Evolutionary conservation across 352 stramenopile genomes (phyloP).

Genomic region (Phytophthora quininea): DNA sequence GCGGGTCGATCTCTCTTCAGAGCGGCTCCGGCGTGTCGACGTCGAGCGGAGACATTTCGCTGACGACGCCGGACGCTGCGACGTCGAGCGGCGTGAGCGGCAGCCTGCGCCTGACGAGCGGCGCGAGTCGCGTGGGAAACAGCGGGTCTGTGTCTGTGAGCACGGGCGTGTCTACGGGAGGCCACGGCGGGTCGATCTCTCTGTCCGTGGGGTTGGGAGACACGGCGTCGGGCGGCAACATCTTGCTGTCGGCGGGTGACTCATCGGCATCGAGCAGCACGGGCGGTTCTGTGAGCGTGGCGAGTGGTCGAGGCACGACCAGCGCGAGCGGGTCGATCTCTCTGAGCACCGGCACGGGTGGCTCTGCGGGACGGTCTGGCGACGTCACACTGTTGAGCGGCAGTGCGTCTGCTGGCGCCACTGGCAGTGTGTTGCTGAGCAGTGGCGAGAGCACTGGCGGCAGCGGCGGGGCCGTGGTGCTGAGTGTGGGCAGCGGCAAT

Average conservation of each 20-base stretch:
- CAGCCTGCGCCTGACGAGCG: constrained; percentile 4
- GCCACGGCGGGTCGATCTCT: constrained; percentile 29
- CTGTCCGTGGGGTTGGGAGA: constrained; percentile 30
- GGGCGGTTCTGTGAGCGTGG: constrained; percentile 4
- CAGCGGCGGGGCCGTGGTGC: constrained; percentile 15
- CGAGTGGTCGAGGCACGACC: not conserved
- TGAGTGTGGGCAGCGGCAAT: constrained; percentile 33
- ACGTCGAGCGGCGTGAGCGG: constrained; percentile 13
- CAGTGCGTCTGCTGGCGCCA: not conserved
- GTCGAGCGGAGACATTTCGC: constrained; percentile 20
- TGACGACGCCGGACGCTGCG: constrained; percentile 3
- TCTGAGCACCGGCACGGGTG: constrained; percentile 6
- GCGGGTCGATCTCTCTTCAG: not conserved
- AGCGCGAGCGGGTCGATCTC: constrained; percentile 16
- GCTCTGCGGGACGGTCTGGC: not conserved
- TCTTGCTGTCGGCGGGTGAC: constrained; percentile 16
- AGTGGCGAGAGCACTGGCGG: constrained; percentile 6
- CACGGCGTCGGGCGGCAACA: constrained; percentile 24
- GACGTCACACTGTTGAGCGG: not conserved
- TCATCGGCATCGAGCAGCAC: constrained; percentile 8
- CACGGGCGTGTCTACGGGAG: constrained; percentile 21
- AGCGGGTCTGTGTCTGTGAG: constrained; percentile 17
- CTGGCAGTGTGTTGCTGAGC: not conserved
- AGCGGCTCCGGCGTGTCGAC: constrained; percentile 27
- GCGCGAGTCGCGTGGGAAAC: not conserved